These are phyloP conservation scores for Croton setiger DNA, from an alignment of 441 rosid species.

Conservation along the genomic window DNA sequence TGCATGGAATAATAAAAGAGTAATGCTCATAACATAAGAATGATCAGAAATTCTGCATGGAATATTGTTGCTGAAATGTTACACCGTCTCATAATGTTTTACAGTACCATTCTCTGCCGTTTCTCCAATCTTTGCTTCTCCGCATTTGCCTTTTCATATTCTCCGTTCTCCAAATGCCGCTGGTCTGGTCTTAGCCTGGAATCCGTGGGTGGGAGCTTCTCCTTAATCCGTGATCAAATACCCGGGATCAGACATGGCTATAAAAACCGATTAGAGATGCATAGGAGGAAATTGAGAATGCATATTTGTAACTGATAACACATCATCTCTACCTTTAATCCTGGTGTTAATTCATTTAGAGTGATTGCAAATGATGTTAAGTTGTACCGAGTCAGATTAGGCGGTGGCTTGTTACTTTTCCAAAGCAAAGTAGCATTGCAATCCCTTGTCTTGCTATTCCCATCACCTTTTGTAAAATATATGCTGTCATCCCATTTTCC, in stretches of 20 bases:
- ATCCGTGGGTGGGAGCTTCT: slow-evolving; percentile 96
- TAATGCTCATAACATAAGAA: neutral
- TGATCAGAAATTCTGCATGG: neutral
- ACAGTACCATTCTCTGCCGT: slow-evolving; percentile 86
- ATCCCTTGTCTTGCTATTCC: slow-evolving; percentile 50
- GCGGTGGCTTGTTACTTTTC: slow-evolving; percentile 70
- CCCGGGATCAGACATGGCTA: slow-evolving; percentile 55
- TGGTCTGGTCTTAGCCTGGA: slow-evolving; percentile 94
- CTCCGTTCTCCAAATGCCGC: slow-evolving; percentile 91
- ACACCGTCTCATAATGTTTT: neutral
- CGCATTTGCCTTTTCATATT: slow-evolving; percentile 84
- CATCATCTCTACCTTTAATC: slow-evolving; percentile 75
- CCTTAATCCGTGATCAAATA: slow-evolving; percentile 76
- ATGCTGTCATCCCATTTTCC: slow-evolving; percentile 98
- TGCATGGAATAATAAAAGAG: slow-evolving; percentile 23
- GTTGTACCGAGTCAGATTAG: slow-evolving; percentile 87
- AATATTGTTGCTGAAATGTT: neutral
- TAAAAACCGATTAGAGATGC: slow-evolving; percentile 44
- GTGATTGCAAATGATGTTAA: slow-evolving; percentile 90
- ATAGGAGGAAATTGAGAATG: slow-evolving; percentile 28
- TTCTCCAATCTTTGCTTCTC: slow-evolving; percentile 88
- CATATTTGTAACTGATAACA: slow-evolving; percentile 22
- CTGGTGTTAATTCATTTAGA: slow-evolving; percentile 79
- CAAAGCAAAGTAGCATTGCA: slow-evolving; percentile 59
- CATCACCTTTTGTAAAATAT: slow-evolving; percentile 53